Base-by-base conservation (phyloP, 129 eudicot species). In the Flaveria linearis region DNA sequence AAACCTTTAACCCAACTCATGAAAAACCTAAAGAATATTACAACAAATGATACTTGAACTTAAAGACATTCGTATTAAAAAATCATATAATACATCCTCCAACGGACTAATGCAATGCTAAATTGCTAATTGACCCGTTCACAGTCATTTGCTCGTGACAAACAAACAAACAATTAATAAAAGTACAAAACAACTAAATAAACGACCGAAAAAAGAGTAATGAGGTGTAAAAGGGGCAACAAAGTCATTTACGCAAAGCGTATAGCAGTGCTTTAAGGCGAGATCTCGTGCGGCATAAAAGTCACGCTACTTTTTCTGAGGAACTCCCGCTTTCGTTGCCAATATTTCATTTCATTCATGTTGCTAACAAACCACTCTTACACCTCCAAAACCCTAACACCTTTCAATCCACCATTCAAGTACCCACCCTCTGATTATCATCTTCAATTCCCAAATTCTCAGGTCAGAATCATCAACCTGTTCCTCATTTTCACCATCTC, bases 251-350 rank as follows among this genome's bases (percentile, higher is more conserved):
- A 52, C 18, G 69, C 53, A 45, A 61, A 55, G 50, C 10, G 28
- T 11, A 23, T 9, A 4, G 1, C 60, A 68, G 69, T 69, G 64
- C 71, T 80, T 80, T 80, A 80, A 43, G 84, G 80, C 84, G 84
- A 80, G 84, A 80, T 80, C 84, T 61, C 84, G 80, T 80, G 84
- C 63, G 30, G 69, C 80, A 73, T 7, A 80, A 80, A 73, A 73
- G 75, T 30, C 52, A 16, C 58, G 71, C 61, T 9, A 43, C 77
- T 78, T 78, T 78, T 26, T 49, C 74, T 69, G 53, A 11, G 16
- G 60, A 51, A 47, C 30, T 60, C 71, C 65, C 69, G 73, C 18
- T 76, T 76, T 56, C 70, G 41, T 77, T 22, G 39, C 73, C 13
- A 14, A 36, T 20, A 47, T 33, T 20, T 20, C 22, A 20, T 20